Percentiles rank a stretch among this genome's conserved stretches.
Conservation (phyloP, 805 yeast species). For the Candida golubevii region DNA sequence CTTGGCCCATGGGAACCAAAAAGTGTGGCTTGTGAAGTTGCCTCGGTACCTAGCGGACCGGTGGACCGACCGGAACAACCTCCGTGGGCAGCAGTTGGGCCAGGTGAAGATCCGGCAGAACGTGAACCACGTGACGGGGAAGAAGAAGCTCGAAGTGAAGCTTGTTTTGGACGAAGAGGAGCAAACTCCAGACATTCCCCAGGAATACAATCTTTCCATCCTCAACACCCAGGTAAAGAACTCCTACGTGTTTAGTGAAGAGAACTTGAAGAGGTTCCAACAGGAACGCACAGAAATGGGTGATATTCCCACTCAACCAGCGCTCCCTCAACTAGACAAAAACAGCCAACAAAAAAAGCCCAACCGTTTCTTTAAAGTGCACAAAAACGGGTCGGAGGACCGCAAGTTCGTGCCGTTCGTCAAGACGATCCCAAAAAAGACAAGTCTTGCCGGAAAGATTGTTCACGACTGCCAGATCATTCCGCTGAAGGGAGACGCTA, state of each 20-base stretch:
- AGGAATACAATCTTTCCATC: constrained; percentile 74
- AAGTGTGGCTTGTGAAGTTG: constrained; percentile 88
- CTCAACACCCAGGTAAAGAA: constrained; percentile 78
- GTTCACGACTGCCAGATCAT: constrained; percentile 89
- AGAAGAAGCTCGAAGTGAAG: constrained; percentile 45
- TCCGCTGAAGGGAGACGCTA: constrained; percentile 70
- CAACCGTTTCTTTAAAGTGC: constrained; percentile 26
- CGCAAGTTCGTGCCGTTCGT: constrained; percentile 68
- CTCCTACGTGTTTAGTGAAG: constrained; percentile 84
- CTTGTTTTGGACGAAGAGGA: constrained; percentile 44
- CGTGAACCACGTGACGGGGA: constrained; percentile 20
- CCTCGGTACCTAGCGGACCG: constrained; percentile 82
- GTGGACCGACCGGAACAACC: constrained; percentile 61
- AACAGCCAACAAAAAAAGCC: constrained; percentile 14
- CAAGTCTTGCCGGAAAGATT: constrained; percentile 80
- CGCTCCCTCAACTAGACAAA: constrained; percentile 31
- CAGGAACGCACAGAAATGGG: constrained; percentile 49
- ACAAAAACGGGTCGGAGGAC: constrained; percentile 26
- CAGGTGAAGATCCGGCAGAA: constrained; percentile 68
- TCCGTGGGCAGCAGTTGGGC: constrained; percentile 76
- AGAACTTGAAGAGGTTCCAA: constrained; percentile 40
- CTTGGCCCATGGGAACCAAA: constrained; percentile 54
- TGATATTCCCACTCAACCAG: constrained; percentile 51
- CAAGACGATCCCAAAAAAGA: constrained; percentile 83
- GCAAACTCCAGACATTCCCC: constrained; percentile 54